phyloP scores from a whole-genome alignment of 352 stramenopile species.

The Pythium coloratum region DNA sequence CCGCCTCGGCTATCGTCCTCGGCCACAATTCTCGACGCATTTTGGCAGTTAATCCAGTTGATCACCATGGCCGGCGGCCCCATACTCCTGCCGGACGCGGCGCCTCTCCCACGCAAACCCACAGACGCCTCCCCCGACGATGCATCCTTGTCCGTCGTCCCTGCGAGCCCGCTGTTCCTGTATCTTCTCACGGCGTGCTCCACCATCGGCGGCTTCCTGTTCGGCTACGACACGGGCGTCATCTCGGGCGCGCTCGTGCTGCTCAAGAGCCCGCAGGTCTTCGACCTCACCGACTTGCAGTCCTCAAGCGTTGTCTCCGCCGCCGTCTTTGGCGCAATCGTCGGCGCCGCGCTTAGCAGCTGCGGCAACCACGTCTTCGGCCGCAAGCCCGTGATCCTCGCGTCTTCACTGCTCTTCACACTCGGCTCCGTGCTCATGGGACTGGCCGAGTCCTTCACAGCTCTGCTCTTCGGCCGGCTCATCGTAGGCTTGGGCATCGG shows the following conservation, averaged over 20 bases:
- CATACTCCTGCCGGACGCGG: conserved; percentile 21
- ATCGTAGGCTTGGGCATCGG: conserved; percentile 67
- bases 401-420: conserved; percentile 66
- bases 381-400: conserved; percentile 62
- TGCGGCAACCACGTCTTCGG: conserved; percentile 59
- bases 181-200: conserved; percentile 70
- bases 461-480: conserved; percentile 57
- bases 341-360: conserved; percentile 55
- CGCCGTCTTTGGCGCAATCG: conserved; percentile 72
- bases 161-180: conserved; percentile 33
- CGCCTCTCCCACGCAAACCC: not conserved
- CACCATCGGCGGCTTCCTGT: conserved; percentile 77
- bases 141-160: not conserved
- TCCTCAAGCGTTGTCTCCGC: conserved; percentile 71
- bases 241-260: conserved; percentile 79
- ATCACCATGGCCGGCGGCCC: conserved; percentile 8
- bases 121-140: conserved; percentile 1
- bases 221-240: conserved; percentile 82
- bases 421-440: conserved; percentile 64
- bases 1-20: not conserved
- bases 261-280: conserved; percentile 60
- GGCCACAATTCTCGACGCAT: not conserved
- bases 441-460: conserved; percentile 41
- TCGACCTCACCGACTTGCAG: conserved; percentile 54
- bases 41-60: not conserved